Percentiles rank a stretch among this genome's conserved stretches.
These are phyloP conservation scores for Flaveria sonorensis DNA, from an alignment of 129 eudicot genomes.

Conservation along the genomic window DNA sequence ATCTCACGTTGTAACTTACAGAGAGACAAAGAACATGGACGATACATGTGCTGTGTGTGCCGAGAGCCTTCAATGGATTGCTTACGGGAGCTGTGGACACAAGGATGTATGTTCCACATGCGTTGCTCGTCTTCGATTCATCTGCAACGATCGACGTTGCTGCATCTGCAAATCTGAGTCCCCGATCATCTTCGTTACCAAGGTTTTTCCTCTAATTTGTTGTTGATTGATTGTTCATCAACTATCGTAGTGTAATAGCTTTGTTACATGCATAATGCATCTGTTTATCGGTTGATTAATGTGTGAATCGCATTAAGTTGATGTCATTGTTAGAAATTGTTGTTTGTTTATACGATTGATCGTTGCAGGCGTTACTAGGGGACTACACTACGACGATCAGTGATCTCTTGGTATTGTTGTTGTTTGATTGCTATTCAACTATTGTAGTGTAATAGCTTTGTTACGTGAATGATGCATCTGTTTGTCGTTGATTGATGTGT, in stretches of 20 bases:
- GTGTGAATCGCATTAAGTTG: not conserved
- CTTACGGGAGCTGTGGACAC: conserved; percentile 92
- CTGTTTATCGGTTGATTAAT: not conserved
- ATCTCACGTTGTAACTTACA: conserved; percentile 10
- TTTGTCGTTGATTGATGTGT: not conserved
- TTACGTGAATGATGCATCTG: not conserved
- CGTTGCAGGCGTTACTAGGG: no score
- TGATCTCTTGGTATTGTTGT: no score
- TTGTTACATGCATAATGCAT: not conserved
- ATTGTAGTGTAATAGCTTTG: not conserved
- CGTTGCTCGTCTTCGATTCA: conserved; percentile 91
- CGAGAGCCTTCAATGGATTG: conserved; percentile 93
- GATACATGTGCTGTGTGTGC: conserved; percentile 99
- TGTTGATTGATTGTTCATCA: not conserved
- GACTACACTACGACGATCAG: no score
- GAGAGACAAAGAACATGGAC: conserved; percentile 49
- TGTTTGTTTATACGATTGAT: no score
- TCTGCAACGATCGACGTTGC: conserved; percentile 89
- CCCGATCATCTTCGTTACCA: conserved; percentile 72
- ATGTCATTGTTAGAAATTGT: no score
- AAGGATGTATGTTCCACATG: conserved; percentile 96
- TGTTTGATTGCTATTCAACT: not conserved
- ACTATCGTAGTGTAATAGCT: not conserved
- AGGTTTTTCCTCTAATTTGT: conserved; percentile 40
- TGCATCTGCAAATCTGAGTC: conserved; percentile 91